Percentiles rank a stretch among this genome's conserved stretches.
phyloP scores from a whole-genome alignment of 73 alveolate genomes.

The Durusdinium trenchii region DNA sequence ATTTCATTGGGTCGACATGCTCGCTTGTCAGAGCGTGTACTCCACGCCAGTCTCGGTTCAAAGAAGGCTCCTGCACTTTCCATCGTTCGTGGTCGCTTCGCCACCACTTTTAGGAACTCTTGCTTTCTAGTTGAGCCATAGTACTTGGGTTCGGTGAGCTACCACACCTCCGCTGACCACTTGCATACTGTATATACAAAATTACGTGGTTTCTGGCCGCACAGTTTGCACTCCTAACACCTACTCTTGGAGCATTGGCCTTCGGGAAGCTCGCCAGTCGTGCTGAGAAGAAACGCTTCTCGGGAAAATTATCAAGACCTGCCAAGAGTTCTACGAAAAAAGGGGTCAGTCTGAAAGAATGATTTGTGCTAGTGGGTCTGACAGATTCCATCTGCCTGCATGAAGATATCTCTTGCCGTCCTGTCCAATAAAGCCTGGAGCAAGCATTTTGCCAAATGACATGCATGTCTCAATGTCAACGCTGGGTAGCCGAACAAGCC shows the following conservation, averaged over 20 bases:
- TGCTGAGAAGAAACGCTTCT: slow-evolving; percentile 95
- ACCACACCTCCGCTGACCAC: too few species aligned
- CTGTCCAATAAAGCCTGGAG: slow-evolving; percentile 56
- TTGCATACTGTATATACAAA: too few species aligned
- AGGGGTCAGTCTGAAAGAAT: background rate
- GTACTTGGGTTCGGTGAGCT: too few species aligned
- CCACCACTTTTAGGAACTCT: too few species aligned
- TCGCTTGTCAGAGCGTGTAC: too few species aligned
- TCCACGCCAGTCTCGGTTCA: too few species aligned
- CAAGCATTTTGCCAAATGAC: background rate
- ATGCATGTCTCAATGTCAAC: background rate
- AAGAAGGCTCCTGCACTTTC: too few species aligned
- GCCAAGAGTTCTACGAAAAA: background rate
- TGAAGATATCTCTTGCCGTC: slow-evolving; percentile 77
- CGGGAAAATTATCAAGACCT: slow-evolving; percentile 85
- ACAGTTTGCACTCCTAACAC: too few species aligned
- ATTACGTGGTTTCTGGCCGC: too few species aligned
- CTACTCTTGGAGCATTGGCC: background rate
- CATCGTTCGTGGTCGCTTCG: too few species aligned
- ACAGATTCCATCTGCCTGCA: slow-evolving; percentile 28
- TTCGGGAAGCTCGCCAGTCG: slow-evolving; percentile 90
- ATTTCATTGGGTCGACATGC: too few species aligned
- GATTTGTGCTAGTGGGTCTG: background rate
- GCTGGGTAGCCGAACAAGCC: slow-evolving; percentile 39
- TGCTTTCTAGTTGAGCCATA: too few species aligned